These are phyloP conservation scores for Auricularia sp. DNA, from an alignment of 768 basidiomycete species.

Conservation along the genomic window DNA sequence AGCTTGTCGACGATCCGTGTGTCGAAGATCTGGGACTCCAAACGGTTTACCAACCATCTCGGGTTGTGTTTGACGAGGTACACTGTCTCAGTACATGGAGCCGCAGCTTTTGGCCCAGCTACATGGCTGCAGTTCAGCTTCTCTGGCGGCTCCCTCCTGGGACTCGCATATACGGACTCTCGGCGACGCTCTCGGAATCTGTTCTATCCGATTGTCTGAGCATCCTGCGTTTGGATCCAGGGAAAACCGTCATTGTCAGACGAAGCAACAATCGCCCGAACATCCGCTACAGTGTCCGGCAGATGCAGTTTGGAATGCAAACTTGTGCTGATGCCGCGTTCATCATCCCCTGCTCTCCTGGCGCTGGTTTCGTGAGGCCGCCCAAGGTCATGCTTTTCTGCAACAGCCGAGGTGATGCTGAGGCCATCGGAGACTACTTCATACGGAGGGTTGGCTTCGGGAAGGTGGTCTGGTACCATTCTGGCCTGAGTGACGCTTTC, in stretches of 20 bases:
- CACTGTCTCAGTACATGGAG: slow-evolving; percentile 34
- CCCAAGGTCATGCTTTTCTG: slow-evolving; percentile 22
- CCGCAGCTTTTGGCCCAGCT: slow-evolving; percentile 26
- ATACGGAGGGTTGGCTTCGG: background rate
- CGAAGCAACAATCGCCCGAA: slow-evolving; percentile 26
- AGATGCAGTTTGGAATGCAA: slow-evolving; percentile 13
- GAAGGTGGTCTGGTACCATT: slow-evolving; percentile 18
- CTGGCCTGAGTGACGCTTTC: slow-evolving; percentile 18
- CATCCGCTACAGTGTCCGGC: slow-evolving; percentile 19
- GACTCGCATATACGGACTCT: slow-evolving; percentile 23
- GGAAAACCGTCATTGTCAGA: slow-evolving; percentile 12
- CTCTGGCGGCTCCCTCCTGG: slow-evolving; percentile 21
- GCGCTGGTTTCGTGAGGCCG: slow-evolving; percentile 3
- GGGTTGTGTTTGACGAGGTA: slow-evolving; percentile 29
- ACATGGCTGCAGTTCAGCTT: slow-evolving; percentile 18
- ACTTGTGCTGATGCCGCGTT: slow-evolving; percentile 16
- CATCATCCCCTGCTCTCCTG: slow-evolving; percentile 10
- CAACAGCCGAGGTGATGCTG: slow-evolving; percentile 15
- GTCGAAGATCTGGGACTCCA: slow-evolving; percentile 12
- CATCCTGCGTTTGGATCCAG: slow-evolving; percentile 14
- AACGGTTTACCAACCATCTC: slow-evolving; percentile 5
- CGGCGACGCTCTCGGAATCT: slow-evolving; percentile 24
- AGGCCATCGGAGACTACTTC: slow-evolving; percentile 10
- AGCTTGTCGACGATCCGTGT: slow-evolving; percentile 18
- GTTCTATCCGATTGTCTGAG: slow-evolving; percentile 17